These are phyloP conservation scores for Debaryomyces castellii DNA, from an alignment of 805 yeast genomes.

Conservation along the genomic window DNA sequence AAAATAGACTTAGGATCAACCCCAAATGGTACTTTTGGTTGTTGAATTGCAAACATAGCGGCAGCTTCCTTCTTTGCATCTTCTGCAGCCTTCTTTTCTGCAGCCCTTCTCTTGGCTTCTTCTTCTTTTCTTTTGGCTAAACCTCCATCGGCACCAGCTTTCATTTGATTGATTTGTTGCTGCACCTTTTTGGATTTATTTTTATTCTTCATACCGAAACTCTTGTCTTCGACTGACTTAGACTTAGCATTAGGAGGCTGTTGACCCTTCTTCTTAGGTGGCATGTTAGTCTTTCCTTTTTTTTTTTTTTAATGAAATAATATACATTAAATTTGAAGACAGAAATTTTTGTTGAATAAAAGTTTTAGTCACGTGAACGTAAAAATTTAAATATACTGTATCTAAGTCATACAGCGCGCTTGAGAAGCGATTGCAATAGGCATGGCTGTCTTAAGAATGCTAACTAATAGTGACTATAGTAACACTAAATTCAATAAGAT, in stretches of 20 bases:
- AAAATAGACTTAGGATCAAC: slow-evolving; percentile 94
- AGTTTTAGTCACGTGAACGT: neutral
- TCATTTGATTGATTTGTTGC: slow-evolving; percentile 48
- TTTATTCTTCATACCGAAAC: slow-evolving; percentile 94
- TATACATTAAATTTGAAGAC: neutral
- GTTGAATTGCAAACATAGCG: slow-evolving; percentile 66
- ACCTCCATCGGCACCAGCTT: slow-evolving; percentile 46
- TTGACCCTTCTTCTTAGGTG: slow-evolving; percentile 67
- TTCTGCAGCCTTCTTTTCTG: slow-evolving; percentile 88
- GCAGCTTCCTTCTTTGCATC: slow-evolving; percentile 86
- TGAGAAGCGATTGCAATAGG: no score
- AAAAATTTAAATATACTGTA: neutral
- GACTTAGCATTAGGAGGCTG: slow-evolving; percentile 56
- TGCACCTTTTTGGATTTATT: slow-evolving; percentile 93
- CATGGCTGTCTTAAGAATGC: no score
- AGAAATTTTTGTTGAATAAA: neutral
- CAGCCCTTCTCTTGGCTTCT: slow-evolving; percentile 61
- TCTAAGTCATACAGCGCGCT: no score
- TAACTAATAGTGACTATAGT: no score
- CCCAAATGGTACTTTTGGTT: slow-evolving; percentile 91
- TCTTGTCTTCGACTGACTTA: slow-evolving; percentile 74
- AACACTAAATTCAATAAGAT: no score
- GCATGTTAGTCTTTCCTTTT: slow-evolving; percentile 20
- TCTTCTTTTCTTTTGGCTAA: slow-evolving; percentile 71
- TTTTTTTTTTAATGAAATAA: neutral